A percentile compares a stretch with the other conserved stretches of the same genome.
Conservation (phyloP, 2,329 filamentous ascomycete species). For the Helicocarpus griseus region DNA sequence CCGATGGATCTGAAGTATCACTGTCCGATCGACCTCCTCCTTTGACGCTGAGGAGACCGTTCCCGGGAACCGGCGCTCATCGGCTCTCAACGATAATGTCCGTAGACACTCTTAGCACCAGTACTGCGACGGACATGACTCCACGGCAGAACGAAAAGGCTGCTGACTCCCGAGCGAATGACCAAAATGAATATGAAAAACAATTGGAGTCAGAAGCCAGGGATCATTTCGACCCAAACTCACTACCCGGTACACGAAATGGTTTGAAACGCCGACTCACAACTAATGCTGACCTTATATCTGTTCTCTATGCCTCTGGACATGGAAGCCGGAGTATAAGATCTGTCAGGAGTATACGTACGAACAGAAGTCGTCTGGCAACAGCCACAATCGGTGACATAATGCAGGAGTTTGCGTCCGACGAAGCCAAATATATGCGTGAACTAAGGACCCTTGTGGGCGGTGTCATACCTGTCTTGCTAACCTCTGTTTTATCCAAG, state of each 20-base stretch:
- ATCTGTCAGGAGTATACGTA: constrained; percentile 69
- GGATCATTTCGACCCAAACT: constrained; percentile 37
- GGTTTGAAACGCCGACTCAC: constrained; percentile 66
- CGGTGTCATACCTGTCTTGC: constrained; percentile 84
- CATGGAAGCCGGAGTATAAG: constrained; percentile 57
- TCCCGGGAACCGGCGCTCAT: constrained; percentile 44
- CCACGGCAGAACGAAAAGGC: not conserved
- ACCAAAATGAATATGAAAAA: constrained; percentile 11
- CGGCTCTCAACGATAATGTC: constrained; percentile 51
- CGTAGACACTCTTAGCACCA: constrained; percentile 40
- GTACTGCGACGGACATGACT: constrained; percentile 7
- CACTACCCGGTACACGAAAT: constrained; percentile 39
- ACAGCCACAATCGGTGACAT: constrained; percentile 65
- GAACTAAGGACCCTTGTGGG: constrained; percentile 90
- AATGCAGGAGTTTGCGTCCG: constrained; percentile 67
- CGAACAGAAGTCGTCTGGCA: constrained; percentile 56
- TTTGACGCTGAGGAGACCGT: constrained; percentile 34
- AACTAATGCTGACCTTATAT: constrained; percentile 88
- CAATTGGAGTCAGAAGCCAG: constrained; percentile 31
- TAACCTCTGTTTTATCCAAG: constrained; percentile 72
- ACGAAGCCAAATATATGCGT: constrained; percentile 79
- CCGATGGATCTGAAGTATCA: constrained; percentile 30
- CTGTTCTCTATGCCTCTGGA: constrained; percentile 62
- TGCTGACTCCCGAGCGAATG: not conserved
- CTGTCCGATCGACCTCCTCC: constrained; percentile 30